Evolutionary conservation across 305 asterid species (phyloP).

Genomic region (Plantago lanceolata): DNA sequence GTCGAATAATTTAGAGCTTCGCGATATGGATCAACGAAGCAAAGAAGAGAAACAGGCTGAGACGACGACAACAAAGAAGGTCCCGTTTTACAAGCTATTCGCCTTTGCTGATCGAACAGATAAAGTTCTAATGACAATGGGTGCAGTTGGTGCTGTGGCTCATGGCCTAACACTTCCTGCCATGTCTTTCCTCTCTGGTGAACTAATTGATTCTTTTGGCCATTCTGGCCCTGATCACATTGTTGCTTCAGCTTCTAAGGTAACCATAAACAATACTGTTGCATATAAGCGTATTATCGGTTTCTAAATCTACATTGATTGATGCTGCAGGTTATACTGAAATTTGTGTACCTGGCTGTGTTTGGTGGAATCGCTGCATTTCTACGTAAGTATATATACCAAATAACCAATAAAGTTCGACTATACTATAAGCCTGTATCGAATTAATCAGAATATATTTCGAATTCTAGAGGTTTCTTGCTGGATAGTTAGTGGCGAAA

Average conservation of each 20-base stretch:
- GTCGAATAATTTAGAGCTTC: too few species aligned
- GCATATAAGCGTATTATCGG: too few species aligned
- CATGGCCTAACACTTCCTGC: constrained; percentile 66
- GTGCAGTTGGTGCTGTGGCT: constrained; percentile 62
- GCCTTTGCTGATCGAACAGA: constrained; percentile 55
- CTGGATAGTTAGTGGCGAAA: too few species aligned
- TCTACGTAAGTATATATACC: too few species aligned
- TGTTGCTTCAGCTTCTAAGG: neutral
- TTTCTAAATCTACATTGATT: neutral
- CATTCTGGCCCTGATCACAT: neutral
- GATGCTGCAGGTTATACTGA: too few species aligned
- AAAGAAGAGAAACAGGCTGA: neutral
- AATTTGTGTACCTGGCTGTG: too few species aligned
- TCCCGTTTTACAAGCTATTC: constrained; percentile 70
- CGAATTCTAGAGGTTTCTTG: too few species aligned
- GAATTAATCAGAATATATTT: too few species aligned
- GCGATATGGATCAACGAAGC: too few species aligned
- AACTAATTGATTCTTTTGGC: constrained; percentile 67
- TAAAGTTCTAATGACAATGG: constrained; percentile 50
- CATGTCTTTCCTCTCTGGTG: constrained; percentile 72
- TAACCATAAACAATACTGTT: neutral
- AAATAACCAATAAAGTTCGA: too few species aligned
- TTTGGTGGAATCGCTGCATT: too few species aligned
- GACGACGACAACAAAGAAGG: constrained; percentile 23
- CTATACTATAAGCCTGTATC: too few species aligned